Conservation (phyloP, 2,329 filamentous ascomycete genomes). For the Curvularia sp. region DNA sequence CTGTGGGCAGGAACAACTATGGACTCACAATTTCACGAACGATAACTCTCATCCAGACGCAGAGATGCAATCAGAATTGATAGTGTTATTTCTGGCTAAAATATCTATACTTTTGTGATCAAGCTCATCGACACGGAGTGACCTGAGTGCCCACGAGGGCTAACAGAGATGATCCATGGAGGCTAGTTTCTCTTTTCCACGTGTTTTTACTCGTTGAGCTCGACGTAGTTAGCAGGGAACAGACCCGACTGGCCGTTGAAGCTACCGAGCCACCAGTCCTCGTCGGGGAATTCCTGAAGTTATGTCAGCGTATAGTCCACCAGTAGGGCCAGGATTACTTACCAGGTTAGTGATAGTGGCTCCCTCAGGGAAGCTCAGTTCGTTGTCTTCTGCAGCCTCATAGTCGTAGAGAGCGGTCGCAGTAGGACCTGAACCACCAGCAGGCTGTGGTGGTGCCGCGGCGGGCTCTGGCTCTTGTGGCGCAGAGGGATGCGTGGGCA, state of each 20-base stretch:
- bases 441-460: slow-evolving; percentile 42
- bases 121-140: slow-evolving; percentile 8
- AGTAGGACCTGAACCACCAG: slow-evolving; percentile 63
- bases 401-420: slow-evolving; percentile 94
- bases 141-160: neutral
- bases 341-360: slow-evolving; percentile 81
- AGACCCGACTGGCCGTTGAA: slow-evolving; percentile 81
- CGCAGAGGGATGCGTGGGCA: slow-evolving; percentile 52
- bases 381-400: slow-evolving; percentile 93
- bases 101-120: slow-evolving; percentile 10
- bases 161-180: neutral
- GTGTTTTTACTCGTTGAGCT: slow-evolving; percentile 37
- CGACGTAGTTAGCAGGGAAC: slow-evolving; percentile 68
- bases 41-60: neutral
- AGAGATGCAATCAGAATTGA: slow-evolving; percentile 4
- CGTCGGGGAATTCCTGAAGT: slow-evolving; percentile 86
- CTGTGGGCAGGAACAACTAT: neutral
- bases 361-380: slow-evolving; percentile 84
- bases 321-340: slow-evolving; percentile 50
- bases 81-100: slow-evolving; percentile 4
- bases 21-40: neutral
- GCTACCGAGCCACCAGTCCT: slow-evolving; percentile 97
- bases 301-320: slow-evolving; percentile 35
- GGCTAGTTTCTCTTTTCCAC: slow-evolving; percentile 7
- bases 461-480: slow-evolving; percentile 45